Base-by-base conservation (phyloP, 352 stramenopile species). In the Elongisporangium senticosum region DNA sequence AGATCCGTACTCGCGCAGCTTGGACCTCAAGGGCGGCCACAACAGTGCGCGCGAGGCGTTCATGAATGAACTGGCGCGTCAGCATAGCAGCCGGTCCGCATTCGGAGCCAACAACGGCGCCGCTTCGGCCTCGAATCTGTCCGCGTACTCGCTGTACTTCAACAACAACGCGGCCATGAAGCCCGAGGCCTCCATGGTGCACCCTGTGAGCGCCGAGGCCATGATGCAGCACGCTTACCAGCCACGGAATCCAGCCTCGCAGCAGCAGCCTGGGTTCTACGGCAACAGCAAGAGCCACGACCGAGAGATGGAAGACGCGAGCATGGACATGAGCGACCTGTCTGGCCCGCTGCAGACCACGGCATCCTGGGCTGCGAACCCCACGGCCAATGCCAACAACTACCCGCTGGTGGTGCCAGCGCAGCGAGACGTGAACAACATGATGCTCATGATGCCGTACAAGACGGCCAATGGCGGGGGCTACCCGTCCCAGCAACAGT, bases 391-490 rank as follows among this genome's bases (percentile, higher is more conserved):
- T 59, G 55, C n/a, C 54, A 58, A 15, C 55, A 56, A 20, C 23
- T 55, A 21, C 23, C 51, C 28, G 20, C 49, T 47, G 13, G 3
- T 14, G 20, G 37, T 22, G 13, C 33, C 33, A 43, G 17, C 7
- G 6, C 52, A 56, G n/a, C 58, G 59, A 47, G 58, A 63, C 39
- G 14, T 22, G 7, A 61, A 22, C 11, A 61, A 22, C 11, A 60
- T 69, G 26, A 65, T 77, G 71, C 61, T 65, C 52, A 67, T 73
- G 56, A 56, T 49, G 17, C 52, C 65, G 11, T 78, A 71, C 50
- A 79, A 78, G 55, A 78, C 65, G 58, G 64, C 55, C 7, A 64
- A 67, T 11, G 21, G 49, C 2, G 24, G 49, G 20, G n/a, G n/a
- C n/a, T 51, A 43, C 7, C 40, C 40, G 20, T 62, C 49, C 13